phyloP scores from a whole-genome alignment of 805 yeast species.

The Metschnikowia continentalis region DNA sequence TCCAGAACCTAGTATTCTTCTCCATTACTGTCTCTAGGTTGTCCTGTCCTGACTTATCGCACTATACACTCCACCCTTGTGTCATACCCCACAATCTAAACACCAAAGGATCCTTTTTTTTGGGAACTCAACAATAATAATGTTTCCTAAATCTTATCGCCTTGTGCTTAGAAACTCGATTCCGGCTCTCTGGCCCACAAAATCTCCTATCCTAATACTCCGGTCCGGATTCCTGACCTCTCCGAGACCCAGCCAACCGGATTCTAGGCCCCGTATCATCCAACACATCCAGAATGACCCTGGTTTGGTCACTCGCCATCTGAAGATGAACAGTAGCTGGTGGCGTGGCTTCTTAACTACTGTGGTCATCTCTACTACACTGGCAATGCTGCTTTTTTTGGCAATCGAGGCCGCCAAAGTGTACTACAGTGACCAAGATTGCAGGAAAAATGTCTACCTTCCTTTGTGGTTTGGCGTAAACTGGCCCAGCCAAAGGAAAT shows the following conservation, averaged over 20 bases:
- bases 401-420: constrained; percentile 15
- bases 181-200: background rate
- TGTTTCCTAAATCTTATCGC: background rate
- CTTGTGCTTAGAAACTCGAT: background rate
- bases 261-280: constrained; percentile 1
- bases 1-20: too few relatives aligned
- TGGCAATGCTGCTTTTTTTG: constrained; percentile 24
- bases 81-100: background rate
- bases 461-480: constrained; percentile 28
- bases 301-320: constrained; percentile 2
- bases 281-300: constrained; percentile 13
- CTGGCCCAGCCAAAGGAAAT: constrained; percentile 22
- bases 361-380: constrained; percentile 20
- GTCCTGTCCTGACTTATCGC: background rate
- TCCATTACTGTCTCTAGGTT: too few relatives aligned
- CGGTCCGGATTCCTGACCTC: background rate
- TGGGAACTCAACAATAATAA: background rate
- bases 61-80: background rate
- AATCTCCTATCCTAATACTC: background rate
- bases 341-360: constrained; percentile 20
- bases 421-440: constrained; percentile 8
- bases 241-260: background rate
- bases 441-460: constrained; percentile 15
- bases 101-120: background rate
- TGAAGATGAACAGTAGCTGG: constrained; percentile 12